Percentiles rank a stretch among this genome's conserved stretches.
Conservation (phyloP, 768 basidiomycete genomes). For the Psilocybe sp. region DNA sequence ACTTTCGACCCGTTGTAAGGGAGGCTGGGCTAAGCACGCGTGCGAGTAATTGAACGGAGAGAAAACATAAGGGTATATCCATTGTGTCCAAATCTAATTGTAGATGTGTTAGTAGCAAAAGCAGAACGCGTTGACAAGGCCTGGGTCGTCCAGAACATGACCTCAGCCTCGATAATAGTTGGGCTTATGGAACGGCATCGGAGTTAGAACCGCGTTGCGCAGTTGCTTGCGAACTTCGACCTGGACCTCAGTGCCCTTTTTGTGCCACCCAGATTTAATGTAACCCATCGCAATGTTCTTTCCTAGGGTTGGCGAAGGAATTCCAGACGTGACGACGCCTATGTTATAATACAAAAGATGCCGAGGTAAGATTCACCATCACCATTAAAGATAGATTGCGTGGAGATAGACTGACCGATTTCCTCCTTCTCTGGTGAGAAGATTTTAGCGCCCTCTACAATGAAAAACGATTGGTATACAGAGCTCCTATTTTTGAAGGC, state of each 20-base stretch:
- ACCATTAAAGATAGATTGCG: constrained; percentile 5
- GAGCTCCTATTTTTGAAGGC: neutral
- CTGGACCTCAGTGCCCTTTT: constrained; percentile 82
- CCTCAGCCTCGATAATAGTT: constrained; percentile 74
- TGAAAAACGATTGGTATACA: neutral
- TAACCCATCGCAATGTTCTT: constrained; percentile 98
- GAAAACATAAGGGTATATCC: no score
- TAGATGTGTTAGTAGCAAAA: neutral
- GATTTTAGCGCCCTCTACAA: constrained; percentile 75
- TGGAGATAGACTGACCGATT: constrained; percentile 51
- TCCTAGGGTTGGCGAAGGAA: constrained; percentile 86
- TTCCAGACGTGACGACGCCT: constrained; percentile 89
- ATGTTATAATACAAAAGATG: constrained; percentile 3
- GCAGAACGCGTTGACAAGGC: neutral
- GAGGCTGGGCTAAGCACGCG: no score
- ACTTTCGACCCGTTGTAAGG: no score
- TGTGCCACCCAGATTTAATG: constrained; percentile 68
- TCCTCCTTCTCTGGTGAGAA: constrained; percentile 52
- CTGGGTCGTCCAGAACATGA: constrained; percentile 3
- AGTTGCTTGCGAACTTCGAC: constrained; percentile 84
- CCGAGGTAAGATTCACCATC: constrained; percentile 7
- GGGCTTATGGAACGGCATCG: constrained; percentile 87
- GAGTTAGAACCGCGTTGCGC: constrained; percentile 67
- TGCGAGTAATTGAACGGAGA: no score
- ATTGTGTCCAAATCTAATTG: neutral